Evolutionary conservation across 2,329 filamentous ascomycete genomes (phyloP), one percentile per base, ranked within the genome.

Genomic region (Colletotrichum musae): DNA sequence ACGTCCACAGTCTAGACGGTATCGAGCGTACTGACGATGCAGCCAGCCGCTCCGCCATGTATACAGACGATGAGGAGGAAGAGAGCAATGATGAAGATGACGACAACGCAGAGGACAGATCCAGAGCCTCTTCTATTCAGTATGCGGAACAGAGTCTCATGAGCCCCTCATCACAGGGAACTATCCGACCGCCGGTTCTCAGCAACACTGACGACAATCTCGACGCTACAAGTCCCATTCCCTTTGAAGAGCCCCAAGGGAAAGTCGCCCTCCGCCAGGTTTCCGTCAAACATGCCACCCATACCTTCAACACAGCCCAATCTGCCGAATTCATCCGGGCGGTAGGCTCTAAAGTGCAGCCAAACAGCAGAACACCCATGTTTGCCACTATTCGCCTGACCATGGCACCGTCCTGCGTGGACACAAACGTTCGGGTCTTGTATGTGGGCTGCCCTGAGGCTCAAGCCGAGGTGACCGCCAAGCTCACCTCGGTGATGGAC

Each of bases 1-100:
- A 88, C 69, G 81, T 86, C 6, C 84, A 86, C 57, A 88, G 85
- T 73, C 77, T 87, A 52, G 77, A 83, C 65, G 86, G 81, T 16
- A 86, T 86, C 32, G 84, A 87, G 65, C 79, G 81, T 36, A 84
- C 83, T 28, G 80, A 82, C 54, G 83, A 85, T 51, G 51, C 63
- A 43, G 41, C 51, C 45, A 66, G 68, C 32, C 64, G 50, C 13
- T 68, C 68, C 4, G 71, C 66, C 21, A 65, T 68, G 45, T 68
- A 68, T 10, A 65, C 67, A 6, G 64, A 72, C 6, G 64, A 60
- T 24, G 62, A 70, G 16, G 58, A 59, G 41, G 41, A 43, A n/a
- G 41, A 36, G 21, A 24, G 21, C 21, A 24, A 24, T 5, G 60
- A 72, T 2, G 64, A 59, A 21, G 62, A 70, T 9, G 58, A 60